These are phyloP conservation scores for Chlamydomonas sp. DNA, from an alignment of 139 green algal species.

Conservation along the genomic window DNA sequence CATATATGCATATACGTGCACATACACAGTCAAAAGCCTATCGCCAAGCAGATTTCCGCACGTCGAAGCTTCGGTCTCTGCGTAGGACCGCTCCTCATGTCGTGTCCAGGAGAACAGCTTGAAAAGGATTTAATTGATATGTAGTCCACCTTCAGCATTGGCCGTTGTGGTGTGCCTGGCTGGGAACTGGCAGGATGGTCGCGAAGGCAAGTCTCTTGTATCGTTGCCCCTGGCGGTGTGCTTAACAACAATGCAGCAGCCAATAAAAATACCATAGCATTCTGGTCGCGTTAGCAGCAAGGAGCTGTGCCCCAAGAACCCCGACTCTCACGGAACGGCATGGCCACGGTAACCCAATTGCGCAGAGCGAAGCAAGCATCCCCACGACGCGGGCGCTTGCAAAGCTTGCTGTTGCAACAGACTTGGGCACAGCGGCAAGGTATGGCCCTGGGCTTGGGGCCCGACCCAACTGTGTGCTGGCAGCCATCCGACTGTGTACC, in stretches of 20 bases:
- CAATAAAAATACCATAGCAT: neutral
- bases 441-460: neutral
- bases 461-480: neutral
- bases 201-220: neutral
- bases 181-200: too few species aligned
- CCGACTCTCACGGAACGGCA: too few species aligned
- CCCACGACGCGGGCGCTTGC: neutral
- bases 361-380: slow-evolving; percentile 24
- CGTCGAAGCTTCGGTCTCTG: too few species aligned
- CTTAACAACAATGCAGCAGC: neutral
- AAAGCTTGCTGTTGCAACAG: slow-evolving; percentile 30
- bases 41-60: too few species aligned
- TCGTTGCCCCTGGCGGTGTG: neutral
- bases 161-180: too few species aligned
- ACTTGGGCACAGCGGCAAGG: slow-evolving; percentile 26
- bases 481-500: neutral
- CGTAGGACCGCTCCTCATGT: too few species aligned
- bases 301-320: neutral
- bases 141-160: too few species aligned
- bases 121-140: too few species aligned
- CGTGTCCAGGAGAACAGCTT: too few species aligned
- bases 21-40: too few species aligned
- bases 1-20: too few species aligned
- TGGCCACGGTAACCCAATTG: neutral
- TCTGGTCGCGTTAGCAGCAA: neutral